Percentiles rank a stretch among this genome's conserved stretches.
These are phyloP conservation scores for Saturnispora saitoi DNA, from an alignment of 805 yeast species.

Conservation along the genomic window DNA sequence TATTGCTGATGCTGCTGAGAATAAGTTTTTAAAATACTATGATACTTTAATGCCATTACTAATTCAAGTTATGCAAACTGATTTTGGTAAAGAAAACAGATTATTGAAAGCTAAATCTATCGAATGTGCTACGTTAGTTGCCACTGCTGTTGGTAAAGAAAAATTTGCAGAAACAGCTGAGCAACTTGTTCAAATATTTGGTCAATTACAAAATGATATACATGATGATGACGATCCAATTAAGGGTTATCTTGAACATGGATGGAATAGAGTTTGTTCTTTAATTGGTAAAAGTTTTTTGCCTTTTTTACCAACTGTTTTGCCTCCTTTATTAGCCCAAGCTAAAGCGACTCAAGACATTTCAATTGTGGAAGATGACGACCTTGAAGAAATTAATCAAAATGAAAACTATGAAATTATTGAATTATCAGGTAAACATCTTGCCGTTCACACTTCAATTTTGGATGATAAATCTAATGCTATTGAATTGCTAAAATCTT, in stretches of 20 bases:
- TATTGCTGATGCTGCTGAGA: constrained; percentile 93
- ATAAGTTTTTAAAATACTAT: constrained; percentile 80
- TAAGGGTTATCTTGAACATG: constrained; percentile 78
- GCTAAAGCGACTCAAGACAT: constrained; percentile 90
- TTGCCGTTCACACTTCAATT: constrained; percentile 91
- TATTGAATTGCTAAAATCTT: constrained; percentile 75
- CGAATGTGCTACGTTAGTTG: constrained; percentile 92
- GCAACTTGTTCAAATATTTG: constrained; percentile 65
- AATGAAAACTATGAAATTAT: constrained; percentile 95
- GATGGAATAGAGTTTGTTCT: constrained; percentile 91
- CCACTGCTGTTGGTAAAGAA: constrained; percentile 90
- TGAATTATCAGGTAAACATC: constrained; percentile 80
- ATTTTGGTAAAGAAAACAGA: constrained; percentile 70
- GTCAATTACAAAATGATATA: constrained; percentile 50
- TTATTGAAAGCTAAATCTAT: constrained; percentile 85
- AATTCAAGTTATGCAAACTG: constrained; percentile 68
- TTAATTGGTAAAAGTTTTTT: constrained; percentile 78
- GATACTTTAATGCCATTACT: constrained; percentile 90
- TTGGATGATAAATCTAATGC: constrained; percentile 91
- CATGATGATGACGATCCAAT: constrained; percentile 80
- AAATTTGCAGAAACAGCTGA: constrained; percentile 69
- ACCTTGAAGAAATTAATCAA: constrained; percentile 67
- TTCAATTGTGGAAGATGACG: constrained; percentile 81
- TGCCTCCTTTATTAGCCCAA: constrained; percentile 79
- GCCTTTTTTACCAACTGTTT: constrained; percentile 73